Evolutionary conservation across 208 protist genomes (phyloP), one percentile per base, ranked within the genome.

Genomic region (Acanthamoeba pearcei): DNA sequence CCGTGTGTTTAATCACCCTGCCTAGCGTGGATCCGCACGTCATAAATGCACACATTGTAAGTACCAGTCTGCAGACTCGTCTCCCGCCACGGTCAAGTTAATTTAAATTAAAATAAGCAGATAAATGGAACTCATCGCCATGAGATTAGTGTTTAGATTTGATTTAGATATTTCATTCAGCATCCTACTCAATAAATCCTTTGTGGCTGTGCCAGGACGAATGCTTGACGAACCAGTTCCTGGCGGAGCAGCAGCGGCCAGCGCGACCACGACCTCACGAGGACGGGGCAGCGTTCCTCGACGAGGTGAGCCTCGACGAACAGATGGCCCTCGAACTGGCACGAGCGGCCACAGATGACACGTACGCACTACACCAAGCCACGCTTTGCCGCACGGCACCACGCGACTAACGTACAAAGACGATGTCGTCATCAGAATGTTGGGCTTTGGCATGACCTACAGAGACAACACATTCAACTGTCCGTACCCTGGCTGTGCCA

Each of bases 211-310:
- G 0, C 6, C 80, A 89, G 80, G 80, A 89, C 53, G 80, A 89
- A 27, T 89, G 80, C 51, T n/a, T 89, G 80, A 89, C 80, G 53
- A 89, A 57, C 27, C 80, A 89, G 53, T 89, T 89, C 53, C 80
- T 89, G n/a, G 53, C 24, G 35, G 80, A 89, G 53, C 80, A 89
- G 51, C 15, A 12, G 80, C 42, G 17, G 8, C 15, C 80, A 22
- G 4, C 46, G 6, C 17, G 12, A n/a, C 51, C 80, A 42, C 80
- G 51, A n/a, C 80, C 80, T 5, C 51, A 62, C 22, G 78, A 0
- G 27, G 6, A 32, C 22, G 35, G 35, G 35, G 29, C 29, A 12
- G 29, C 68, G 29, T 27, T 29, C 5, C 24, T 42, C 10, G 32
- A 42, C 10, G 68, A 17, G 12, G 22, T 82, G 74, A 46, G 53